Evolutionary conservation across 306 rosid species (phyloP).

Genomic region (Cucurbita pepo): DNA sequence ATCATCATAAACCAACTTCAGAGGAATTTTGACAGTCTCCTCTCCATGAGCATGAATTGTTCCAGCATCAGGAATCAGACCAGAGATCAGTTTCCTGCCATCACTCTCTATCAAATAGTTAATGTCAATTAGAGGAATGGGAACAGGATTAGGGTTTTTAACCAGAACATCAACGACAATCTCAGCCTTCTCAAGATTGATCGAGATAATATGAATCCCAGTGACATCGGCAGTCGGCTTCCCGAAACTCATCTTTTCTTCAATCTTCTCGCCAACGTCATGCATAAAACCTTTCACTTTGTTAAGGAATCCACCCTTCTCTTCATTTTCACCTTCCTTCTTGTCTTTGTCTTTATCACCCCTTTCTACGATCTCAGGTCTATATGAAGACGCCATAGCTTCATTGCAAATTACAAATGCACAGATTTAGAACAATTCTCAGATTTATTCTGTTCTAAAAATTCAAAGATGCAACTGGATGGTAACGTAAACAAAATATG

Average conservation of each 20-base stretch:
- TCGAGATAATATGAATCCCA: conserved; percentile 44
- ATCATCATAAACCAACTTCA: conserved; percentile 60
- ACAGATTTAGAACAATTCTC: neutral
- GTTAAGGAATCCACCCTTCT: conserved; percentile 58
- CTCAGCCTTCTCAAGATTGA: conserved; percentile 61
- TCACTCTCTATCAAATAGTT: conserved; percentile 75
- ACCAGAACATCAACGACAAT: conserved; percentile 72
- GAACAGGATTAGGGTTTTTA: conserved; percentile 84
- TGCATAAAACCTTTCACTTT: conserved; percentile 90
- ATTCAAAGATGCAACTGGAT: neutral
- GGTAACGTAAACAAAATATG: neutral
- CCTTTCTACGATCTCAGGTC: conserved; percentile 46
- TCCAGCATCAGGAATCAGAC: conserved; percentile 90
- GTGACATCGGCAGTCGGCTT: conserved; percentile 84
- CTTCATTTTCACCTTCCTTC: conserved; percentile 34
- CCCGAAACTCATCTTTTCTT: conserved; percentile 73
- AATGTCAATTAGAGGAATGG: conserved; percentile 76
- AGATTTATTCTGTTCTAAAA: neutral
- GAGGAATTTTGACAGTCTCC: conserved; percentile 62
- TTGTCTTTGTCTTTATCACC: conserved; percentile 30
- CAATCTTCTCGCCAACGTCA: conserved; percentile 89
- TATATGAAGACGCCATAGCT: conserved; percentile 51
- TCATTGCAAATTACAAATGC: neutral
- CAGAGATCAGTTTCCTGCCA: conserved; percentile 77
- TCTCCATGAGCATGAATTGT: conserved; percentile 79